Evolutionary conservation across 805 yeast species (phyloP).

Genomic region (Yamadazyma laniorum): DNA sequence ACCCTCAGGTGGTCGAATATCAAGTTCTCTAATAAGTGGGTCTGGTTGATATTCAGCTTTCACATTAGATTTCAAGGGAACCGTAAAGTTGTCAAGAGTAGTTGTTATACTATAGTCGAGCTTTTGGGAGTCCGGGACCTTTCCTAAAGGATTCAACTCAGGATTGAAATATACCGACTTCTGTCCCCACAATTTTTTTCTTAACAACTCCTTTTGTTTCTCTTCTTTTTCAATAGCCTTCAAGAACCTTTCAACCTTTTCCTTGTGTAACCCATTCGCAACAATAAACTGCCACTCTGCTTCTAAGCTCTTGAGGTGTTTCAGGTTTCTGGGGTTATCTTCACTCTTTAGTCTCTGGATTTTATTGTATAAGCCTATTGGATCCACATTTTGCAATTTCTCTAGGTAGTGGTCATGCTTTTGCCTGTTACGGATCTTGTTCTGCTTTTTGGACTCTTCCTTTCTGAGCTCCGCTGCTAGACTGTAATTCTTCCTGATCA

Average conservation of each 20-base stretch:
- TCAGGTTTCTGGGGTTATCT: conserved; percentile 6
- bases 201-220: conserved; percentile 15
- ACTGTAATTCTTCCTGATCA: conserved; percentile 33
- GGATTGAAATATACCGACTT: conserved; percentile 62
- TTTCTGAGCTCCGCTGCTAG: conserved; percentile 37
- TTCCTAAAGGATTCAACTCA: conserved; percentile 63
- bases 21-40: conserved; percentile 24
- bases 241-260: conserved; percentile 24
- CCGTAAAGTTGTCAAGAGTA: conserved; percentile 26
- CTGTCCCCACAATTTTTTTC: conserved; percentile 39
- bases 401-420: conserved; percentile 28
- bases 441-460: conserved; percentile 35
- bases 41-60: conserved; percentile 24
- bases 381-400: conserved; percentile 29
- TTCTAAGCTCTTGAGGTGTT: conserved; percentile 25
- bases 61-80: conserved; percentile 24
- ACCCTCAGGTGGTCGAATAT: conserved; percentile 38
- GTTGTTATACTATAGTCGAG: conserved; percentile 1
- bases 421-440: conserved; percentile 36
- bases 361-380: conserved; percentile 32
- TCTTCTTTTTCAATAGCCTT: conserved; percentile 19
- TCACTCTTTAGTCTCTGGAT: conserved; percentile 27
- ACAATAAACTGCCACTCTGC: conserved; percentile 41
- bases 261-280: conserved; percentile 34
- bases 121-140: conserved; percentile 39